A percentile compares a stretch with the other conserved stretches of the same genome.
These are phyloP conservation scores for Boechera divaricarpa DNA, from an alignment of 345 rosid species.

Conservation along the genomic window DNA sequence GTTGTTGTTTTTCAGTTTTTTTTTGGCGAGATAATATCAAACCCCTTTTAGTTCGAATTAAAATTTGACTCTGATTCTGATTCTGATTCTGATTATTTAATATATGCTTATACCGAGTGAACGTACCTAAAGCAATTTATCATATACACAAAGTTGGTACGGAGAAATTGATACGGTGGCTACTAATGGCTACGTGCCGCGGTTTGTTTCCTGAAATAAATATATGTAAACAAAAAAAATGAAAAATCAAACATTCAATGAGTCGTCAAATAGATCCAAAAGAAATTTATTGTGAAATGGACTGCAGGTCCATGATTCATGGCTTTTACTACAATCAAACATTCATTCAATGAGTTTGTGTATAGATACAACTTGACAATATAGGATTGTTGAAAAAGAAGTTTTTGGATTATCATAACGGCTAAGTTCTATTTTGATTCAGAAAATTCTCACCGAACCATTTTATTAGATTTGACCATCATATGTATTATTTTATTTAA, in stretches of 20 bases:
- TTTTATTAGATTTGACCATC: conserved; percentile 23
- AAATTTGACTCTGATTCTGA: not conserved
- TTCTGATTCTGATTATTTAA: not conserved
- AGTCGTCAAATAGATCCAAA: conserved; percentile 39
- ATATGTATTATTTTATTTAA: conserved; percentile 19
- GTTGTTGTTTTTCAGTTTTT: too few species aligned
- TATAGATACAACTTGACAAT: conserved; percentile 7
- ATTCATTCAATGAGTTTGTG: conserved; percentile 26
- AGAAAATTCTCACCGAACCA: conserved; percentile 37
- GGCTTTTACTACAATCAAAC: conserved; percentile 45
- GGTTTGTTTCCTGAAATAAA: conserved; percentile 19
- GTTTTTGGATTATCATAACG: conserved; percentile 26
- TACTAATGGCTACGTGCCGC: not conserved
- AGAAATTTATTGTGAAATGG: conserved; percentile 38
- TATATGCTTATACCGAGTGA: not conserved
- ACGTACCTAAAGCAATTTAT: not conserved
- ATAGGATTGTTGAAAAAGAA: not conserved
- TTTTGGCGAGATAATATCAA: not conserved
- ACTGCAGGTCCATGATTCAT: conserved; percentile 46
- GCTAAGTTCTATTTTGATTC: conserved; percentile 37
- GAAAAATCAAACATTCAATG: conserved; percentile 27
- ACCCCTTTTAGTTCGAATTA: not conserved
- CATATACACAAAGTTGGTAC: conserved; percentile 4
- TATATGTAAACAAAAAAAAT: not conserved
- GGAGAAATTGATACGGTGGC: conserved; percentile 4